Evolutionary conservation across 2,329 filamentous ascomycete species (phyloP), one percentile per base, ranked within the genome.

Genomic region (Claviceps arundinis): DNA sequence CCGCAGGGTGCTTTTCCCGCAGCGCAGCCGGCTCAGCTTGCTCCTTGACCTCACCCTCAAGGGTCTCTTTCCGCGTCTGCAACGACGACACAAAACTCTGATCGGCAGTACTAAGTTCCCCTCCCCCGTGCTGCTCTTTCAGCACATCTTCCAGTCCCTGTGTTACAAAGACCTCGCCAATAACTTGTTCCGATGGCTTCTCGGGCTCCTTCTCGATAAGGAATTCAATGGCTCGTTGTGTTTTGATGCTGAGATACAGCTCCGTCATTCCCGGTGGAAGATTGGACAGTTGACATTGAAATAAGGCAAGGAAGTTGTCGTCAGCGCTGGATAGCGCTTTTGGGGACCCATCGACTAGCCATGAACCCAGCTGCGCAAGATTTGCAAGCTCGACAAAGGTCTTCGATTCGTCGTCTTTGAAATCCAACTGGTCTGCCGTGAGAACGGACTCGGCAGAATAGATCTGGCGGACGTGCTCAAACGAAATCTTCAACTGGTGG

Each of bases 81-180:
- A 68, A 61, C 11, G 64, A 61, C 4, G 61, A 58, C 8, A 69
- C 56, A 30, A 71, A 64, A 8, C 61, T 61, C 44, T 64, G 60
- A 51, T 70, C 68, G 26, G 67, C 61, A 56, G 67, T 56, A 54
- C 61, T 67, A 17, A 67, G 55, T 50, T 65, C 63, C 22, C 59
- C 56, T 16, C 61, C 61, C 3, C 61, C 62, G 48, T 65, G 64
- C 37, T 66, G 59, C 19, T 60, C 59, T 11, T 62, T 69, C 47
- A 77, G 58, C 45, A 68, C 67, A 11, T 72, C 70, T 26, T 84
- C 73, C 2, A 86, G 65, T 4, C 84, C 70, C 8, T 74, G 68
- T 6, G 75, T 71, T 38, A 87, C 30, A 34, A 34, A 72, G 3
- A 79, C 71, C 50, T 80, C 75, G 11, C 75, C 73, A 16, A 84